Percentiles rank a stretch among this genome's conserved stretches.
phyloP scores from a whole-genome alignment of 2,329 filamentous ascomycete genomes.

The Ceratocystiopsis brevicomis region DNA sequence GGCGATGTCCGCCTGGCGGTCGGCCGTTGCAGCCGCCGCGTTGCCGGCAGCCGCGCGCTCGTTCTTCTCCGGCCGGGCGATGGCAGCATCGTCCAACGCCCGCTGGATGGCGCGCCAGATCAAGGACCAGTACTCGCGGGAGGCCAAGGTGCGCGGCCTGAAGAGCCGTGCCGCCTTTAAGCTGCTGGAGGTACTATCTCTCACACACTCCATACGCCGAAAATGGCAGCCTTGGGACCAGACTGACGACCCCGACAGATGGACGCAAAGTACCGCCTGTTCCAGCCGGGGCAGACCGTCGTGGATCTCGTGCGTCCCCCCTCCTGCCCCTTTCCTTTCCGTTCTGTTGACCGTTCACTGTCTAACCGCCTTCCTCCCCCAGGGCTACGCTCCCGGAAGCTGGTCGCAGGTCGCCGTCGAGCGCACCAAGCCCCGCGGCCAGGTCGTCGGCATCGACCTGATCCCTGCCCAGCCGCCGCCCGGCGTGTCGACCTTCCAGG shows the following conservation, averaged over 20 bases:
- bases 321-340: neutral
- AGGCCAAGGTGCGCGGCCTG: constrained; percentile 60
- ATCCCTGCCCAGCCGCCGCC: constrained; percentile 80
- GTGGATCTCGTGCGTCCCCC: constrained; percentile 57
- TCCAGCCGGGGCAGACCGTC: constrained; percentile 64
- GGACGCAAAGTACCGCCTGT: constrained; percentile 62
- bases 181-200: constrained; percentile 74
- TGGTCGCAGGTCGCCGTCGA: constrained; percentile 70
- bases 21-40: no score
- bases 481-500: constrained; percentile 88
- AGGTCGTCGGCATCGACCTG: constrained; percentile 80
- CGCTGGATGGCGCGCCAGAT: constrained; percentile 70
- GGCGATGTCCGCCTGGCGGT: no score
- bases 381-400: constrained; percentile 60
- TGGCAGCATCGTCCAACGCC: constrained; percentile 37
- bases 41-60: no score
- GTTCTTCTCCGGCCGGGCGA: neutral
- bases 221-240: no score
- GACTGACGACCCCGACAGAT: no score
- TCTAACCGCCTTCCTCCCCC: neutral
- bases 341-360: no score
- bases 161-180: constrained; percentile 92
- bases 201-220: no score
- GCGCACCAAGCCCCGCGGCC: constrained; percentile 54
- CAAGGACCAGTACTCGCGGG: constrained; percentile 50